Evolutionary conservation across 352 stramenopile genomes (phyloP).

Genomic region (Pythium dissimile): DNA sequence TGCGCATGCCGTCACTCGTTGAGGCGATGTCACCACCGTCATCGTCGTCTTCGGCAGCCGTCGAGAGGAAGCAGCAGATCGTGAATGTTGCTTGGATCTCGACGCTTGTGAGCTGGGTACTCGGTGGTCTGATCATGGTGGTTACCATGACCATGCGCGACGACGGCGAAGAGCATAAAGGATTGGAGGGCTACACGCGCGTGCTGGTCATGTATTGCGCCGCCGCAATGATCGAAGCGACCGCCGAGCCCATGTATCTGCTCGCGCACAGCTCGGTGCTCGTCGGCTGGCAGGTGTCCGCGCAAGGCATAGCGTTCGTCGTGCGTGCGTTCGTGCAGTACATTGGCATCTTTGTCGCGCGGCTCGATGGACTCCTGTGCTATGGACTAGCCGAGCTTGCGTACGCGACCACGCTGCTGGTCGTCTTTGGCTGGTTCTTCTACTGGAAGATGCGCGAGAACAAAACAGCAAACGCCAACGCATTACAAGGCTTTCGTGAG

Average conservation of each 20-base stretch:
- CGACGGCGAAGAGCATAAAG: neutral
- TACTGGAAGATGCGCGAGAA: constrained; percentile 35
- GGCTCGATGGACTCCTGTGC: constrained; percentile 54
- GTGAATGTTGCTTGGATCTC: constrained; percentile 82
- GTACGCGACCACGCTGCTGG: constrained; percentile 59
- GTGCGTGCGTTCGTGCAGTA: constrained; percentile 68
- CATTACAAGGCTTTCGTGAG: constrained; percentile 45
- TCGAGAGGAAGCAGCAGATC: constrained; percentile 41
- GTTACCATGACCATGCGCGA: constrained; percentile 20
- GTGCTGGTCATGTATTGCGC: constrained; percentile 74
- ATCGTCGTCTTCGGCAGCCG: neutral
- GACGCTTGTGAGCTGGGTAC: constrained; percentile 48
- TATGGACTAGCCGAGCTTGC: constrained; percentile 78
- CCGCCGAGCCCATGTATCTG: constrained; percentile 82
- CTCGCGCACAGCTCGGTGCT: constrained; percentile 72
- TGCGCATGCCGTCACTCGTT: constrained; percentile 67
- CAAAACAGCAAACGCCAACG: constrained; percentile 21
- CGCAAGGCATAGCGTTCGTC: constrained; percentile 73
- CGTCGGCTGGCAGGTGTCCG: constrained; percentile 80
- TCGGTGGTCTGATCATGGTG: constrained; percentile 37
- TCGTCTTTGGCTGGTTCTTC: constrained; percentile 60
- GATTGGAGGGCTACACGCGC: constrained; percentile 40
- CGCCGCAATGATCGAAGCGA: constrained; percentile 72
- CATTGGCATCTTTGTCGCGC: constrained; percentile 53
- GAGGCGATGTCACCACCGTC: constrained; percentile 18